Base-by-base conservation (phyloP, 2,329 filamentous ascomycete species). In the Penicillium sclerotigenum region DNA sequence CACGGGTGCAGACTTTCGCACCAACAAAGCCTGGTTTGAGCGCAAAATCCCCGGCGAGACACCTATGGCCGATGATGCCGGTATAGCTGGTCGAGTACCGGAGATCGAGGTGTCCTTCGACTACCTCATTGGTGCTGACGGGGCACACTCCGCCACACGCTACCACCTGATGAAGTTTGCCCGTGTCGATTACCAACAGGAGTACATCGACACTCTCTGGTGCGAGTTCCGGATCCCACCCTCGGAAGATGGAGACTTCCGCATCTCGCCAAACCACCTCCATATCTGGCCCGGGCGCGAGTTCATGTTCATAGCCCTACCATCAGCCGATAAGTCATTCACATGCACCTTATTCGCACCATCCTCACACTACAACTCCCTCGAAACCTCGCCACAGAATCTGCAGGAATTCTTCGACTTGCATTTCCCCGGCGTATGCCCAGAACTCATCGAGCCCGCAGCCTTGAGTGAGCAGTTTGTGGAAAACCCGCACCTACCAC, bases 221-320 rank as follows among this genome's bases (percentile, higher is more conserved):
- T 97, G 93, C 73, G 94, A 99, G 70, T 97, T 99, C 70, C 86
- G 86, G 47, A 91, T 99, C 59, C 79, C 83, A 20, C 81, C 89
- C 11, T 69, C 74, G 0, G 61, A 71, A 8, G 65, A 69, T 26
- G 79, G 79, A 22, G 77, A 80, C 43, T 97, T 95, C 70, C 81
- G 81, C 46, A 94, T 97, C 64, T 94, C 91, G 0, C 91, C 91
- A 1, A 90, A 97, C 66, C 92, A 97, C 71, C 81, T 99, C 1
- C 94, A 99, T 74, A 99, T 99, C 70, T 99, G 94, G 94, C 94
- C 94, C 0, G 91, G 90, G 31, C 87, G 87, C 65, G 86, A 92
- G 40, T 93, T 94, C 68, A 97, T 99, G 95, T 99, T 99, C 76
- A 99, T 99, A 68, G 95, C 94, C 18, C 92, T 99, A 41, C 93